Base-by-base conservation (phyloP, 2,329 filamentous ascomycete species). In the Paradendryphiella salina region DNA sequence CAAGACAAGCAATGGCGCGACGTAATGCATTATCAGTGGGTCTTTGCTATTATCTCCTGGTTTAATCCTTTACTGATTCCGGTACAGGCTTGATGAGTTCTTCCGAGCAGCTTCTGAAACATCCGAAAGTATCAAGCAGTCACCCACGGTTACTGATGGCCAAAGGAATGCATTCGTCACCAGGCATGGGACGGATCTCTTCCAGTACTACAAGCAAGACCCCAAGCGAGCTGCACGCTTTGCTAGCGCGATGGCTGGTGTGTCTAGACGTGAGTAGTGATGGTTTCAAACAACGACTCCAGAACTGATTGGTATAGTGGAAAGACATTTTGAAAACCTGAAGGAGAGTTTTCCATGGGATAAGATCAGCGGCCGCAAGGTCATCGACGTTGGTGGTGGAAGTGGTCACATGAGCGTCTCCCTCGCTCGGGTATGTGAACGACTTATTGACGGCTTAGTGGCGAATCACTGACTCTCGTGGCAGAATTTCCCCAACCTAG, bases 301-400 rank as follows among this genome's bases (percentile, higher is more conserved):
- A 9, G 2, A 23, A 21, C 33, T 50, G 10, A 49, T 20, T 8
- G 13, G 3, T 13, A 5, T 23, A 59, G 61, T 68, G 32, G 63
- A 70, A 34, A 53, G 64, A 9, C 57, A 64, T n/a, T 57, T 64
- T 29, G 52, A 51, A 26, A 57, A 54, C 34, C 63, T 70, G 13
- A 56, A 49, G 31, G 57, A 57, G 13, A 53, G 57, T n/a, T 72
- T 60, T 39, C 54, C 56, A 1, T 71, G 68, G 68, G 61, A 50
- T 13, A 37, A 58, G 11, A 40, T 71, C 6, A 48, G 38, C 14
- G 49, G 48, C 21, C 61, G 60, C 3, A 68, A 54, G 17, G 56
- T 72, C 9, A 62, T 72, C 5, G 69, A 72, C 42, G 56, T 69
- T 26, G 69, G 69, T 9, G 69, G 69, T 59, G 56, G 52, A 39